Evolutionary conservation across 129 eudicot species (phyloP), one percentile per base, ranked within the genome.

Genomic region (Tanacetum coccineum): DNA sequence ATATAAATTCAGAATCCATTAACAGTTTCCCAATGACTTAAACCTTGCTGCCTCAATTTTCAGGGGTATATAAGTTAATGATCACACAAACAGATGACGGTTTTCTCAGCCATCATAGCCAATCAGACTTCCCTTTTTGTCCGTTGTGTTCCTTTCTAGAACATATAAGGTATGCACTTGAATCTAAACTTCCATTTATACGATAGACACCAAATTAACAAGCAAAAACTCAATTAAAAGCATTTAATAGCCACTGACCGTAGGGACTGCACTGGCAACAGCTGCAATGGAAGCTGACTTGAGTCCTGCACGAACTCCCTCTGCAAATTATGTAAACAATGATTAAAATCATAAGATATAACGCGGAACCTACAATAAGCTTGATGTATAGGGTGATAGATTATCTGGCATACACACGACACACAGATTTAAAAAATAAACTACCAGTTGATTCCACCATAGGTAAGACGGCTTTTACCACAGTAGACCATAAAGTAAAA

Each of bases 281-380:
- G 89, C 79, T 3, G 97, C 83, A 76, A 87, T 61, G 25, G 93
- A 81, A 79, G 97, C 97, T 57, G 95, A 89, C 76, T 83, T 91
- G 11, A 72, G 74, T 71, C 97, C 97, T 4, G 77, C 97, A 64
- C 92, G 85, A 26, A 84, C 93, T 9, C 93, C 97, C 76, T 87
- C 95, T 90, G 91, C 83, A 82, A 67, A 54, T 73, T 59, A 55
- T 15, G 22, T 6, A 70, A 63, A 18, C 14, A 36, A 48, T 20
- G 25, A 49, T 60, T 19, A 74, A 53, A 17, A 32, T 32, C 48
- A 9, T 36, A 39, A 36, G 48, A 13, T 3, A 15, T 2, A 25
- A n/a, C 4, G n/a, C 4, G 4, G 28, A 1, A 2, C 26, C 7
- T 59, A 39, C 13, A 19, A 55, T 17, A 20, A 18, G 28, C 3